Conservation (phyloP, 352 stramenopile genomes). For the Aphanomyces invadans region DNA sequence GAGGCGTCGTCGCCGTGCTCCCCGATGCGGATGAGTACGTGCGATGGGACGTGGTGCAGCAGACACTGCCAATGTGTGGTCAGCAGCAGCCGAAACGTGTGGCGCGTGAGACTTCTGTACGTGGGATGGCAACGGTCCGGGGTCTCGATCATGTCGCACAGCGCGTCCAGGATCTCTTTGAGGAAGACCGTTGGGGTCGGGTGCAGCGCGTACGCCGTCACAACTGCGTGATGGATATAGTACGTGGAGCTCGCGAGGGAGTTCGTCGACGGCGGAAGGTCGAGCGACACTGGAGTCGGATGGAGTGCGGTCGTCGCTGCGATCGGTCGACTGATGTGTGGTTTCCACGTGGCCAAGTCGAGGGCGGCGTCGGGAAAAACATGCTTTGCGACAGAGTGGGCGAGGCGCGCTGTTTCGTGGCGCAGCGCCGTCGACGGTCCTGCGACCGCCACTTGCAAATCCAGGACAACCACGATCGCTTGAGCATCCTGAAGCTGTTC, state of each 20-base stretch:
- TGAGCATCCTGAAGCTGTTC: slow-evolving; percentile 8
- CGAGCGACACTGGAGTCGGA: no score
- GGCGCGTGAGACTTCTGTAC: slow-evolving; percentile 1
- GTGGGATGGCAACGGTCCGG: background rate
- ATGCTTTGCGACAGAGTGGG: background rate
- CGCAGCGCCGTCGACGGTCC: no score
- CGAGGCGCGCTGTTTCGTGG: background rate
- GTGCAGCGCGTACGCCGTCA: slow-evolving; percentile 7
- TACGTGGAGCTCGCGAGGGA: background rate
- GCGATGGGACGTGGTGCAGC: background rate
- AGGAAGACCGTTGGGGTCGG: background rate
- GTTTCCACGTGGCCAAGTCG: background rate
- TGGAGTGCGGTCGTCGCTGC: no score
- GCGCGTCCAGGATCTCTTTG: background rate
- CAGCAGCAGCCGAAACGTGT: slow-evolving; percentile 11
- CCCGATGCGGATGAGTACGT: background rate
- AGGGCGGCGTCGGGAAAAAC: slow-evolving; percentile 5
- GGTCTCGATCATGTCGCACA: background rate
- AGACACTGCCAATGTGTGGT: slow-evolving; percentile 14
- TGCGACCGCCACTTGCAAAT: background rate
- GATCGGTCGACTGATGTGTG: background rate
- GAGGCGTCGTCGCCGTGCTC: background rate
- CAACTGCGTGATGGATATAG: slow-evolving; percentile 18
- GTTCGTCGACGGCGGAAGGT: background rate
- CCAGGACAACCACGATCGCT: background rate